These are phyloP conservation scores for Melanomma pulvis-pyrius DNA, from an alignment of 495 filamentous ascomycete species.

Conservation along the genomic window DNA sequence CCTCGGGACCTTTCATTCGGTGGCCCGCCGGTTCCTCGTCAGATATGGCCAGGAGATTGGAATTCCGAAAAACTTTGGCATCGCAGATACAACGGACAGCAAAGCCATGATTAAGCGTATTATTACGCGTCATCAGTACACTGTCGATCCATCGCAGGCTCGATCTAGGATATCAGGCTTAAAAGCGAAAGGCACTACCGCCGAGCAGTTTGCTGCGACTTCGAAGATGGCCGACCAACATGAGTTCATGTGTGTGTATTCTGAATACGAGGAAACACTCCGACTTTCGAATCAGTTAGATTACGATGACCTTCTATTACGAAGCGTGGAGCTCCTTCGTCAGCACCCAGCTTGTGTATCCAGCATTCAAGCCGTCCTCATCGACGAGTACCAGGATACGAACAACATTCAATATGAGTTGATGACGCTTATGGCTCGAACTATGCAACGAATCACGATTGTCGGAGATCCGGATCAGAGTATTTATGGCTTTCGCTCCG, in stretches of 20 bases:
- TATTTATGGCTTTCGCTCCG: conserved; percentile 97
- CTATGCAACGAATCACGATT: conserved; percentile 76
- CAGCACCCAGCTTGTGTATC: conserved; percentile 81
- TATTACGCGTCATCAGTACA: conserved; percentile 61
- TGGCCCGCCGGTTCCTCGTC: conserved; percentile 82
- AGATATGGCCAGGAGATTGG: conserved; percentile 86
- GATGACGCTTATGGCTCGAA: conserved; percentile 84
- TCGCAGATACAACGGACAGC: conserved; percentile 86
- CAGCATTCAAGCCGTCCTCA: conserved; percentile 88
- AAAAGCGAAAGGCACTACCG: conserved; percentile 71
- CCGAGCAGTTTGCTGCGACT: conserved; percentile 49
- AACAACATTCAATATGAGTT: conserved; percentile 94
- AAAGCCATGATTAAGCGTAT: conserved; percentile 78
- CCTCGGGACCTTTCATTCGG: conserved; percentile 94
- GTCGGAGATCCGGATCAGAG: conserved; percentile 98
- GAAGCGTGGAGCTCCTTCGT: conserved; percentile 79
- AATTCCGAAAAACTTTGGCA: conserved; percentile 80
- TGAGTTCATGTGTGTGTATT: conserved; percentile 74
- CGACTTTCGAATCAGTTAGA: conserved; percentile 82
- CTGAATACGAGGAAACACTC: conserved; percentile 76
- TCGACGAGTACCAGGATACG: conserved; percentile 98
- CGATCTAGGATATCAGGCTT: conserved; percentile 79
- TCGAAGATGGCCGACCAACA: conserved; percentile 64
- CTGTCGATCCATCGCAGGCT: conserved; percentile 69
- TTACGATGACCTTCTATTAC: conserved; percentile 90